Evolutionary conservation across 805 yeast genomes (phyloP).

Genomic region (Saturnispora quitensis): DNA sequence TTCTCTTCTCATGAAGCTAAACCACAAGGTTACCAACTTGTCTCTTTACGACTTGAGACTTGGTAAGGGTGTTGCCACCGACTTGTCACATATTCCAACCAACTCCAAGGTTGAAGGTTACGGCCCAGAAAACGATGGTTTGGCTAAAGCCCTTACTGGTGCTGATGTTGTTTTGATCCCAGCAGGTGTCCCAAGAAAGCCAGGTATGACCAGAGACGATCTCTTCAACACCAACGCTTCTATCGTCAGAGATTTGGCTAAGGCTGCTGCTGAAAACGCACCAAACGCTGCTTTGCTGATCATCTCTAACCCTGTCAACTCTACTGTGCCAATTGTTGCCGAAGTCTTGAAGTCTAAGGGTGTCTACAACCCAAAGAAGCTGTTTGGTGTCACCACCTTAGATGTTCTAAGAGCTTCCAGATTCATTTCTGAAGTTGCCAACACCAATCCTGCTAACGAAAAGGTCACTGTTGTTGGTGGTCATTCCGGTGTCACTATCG

Average conservation of each 20-base stretch:
- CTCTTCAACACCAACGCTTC: constrained; percentile 51
- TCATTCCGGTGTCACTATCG: constrained; percentile 49
- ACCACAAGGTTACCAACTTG: constrained; percentile 52
- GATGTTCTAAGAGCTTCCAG: constrained; percentile 50
- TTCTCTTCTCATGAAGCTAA: constrained; percentile 69
- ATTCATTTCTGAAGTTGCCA: constrained; percentile 31
- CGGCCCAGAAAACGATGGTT: constrained; percentile 20
- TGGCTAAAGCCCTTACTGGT: constrained; percentile 34
- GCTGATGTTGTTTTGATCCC: constrained; percentile 48
- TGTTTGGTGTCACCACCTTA: constrained; percentile 53
- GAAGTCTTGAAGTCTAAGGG: constrained; percentile 45
- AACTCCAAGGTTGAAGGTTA: constrained; percentile 19
- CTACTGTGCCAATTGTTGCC: constrained; percentile 52
- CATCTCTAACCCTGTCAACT: constrained; percentile 53
- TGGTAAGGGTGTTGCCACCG: constrained; percentile 84
- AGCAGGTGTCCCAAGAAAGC: constrained; percentile 59
- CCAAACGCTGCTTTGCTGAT: constrained; percentile 48
- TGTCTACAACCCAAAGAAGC: constrained; percentile 42
- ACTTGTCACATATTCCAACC: constrained; percentile 65
- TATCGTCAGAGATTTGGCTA: constrained; percentile 41
- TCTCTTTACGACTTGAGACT: constrained; percentile 80
- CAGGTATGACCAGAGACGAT: constrained; percentile 60
- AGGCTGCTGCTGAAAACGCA: constrained; percentile 38
- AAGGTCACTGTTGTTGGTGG: constrained; percentile 45
- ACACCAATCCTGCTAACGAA: constrained; percentile 20